These are phyloP conservation scores for Penicillium antarcticum DNA, from an alignment of 495 filamentous ascomycete genomes.

Conservation along the genomic window DNA sequence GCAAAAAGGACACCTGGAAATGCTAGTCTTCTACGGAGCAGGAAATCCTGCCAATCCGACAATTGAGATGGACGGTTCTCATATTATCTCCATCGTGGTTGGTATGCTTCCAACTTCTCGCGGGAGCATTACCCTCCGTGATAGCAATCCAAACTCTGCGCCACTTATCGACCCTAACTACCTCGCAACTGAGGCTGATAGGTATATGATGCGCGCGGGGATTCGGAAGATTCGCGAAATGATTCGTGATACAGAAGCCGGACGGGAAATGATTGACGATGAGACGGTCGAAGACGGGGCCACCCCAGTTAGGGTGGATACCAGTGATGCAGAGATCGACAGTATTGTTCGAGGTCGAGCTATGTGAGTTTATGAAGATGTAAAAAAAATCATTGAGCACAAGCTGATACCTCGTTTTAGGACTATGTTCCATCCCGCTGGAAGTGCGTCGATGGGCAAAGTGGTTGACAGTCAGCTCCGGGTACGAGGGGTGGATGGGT, in stretches of 20 bases:
- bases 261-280: not conserved
- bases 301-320: constrained; percentile 3
- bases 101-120: constrained; percentile 35
- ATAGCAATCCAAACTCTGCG: constrained; percentile 18
- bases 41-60: too few relatives aligned
- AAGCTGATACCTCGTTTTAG: constrained; percentile 22
- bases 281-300: constrained; percentile 19
- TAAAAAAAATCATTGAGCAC: too few relatives aligned
- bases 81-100: constrained; percentile 31
- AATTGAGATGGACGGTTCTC: constrained; percentile 28
- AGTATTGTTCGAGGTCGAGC: constrained; percentile 11
- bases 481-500: constrained; percentile 32
- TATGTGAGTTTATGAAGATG: not conserved
- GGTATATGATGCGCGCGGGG: constrained; percentile 19
- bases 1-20: too few relatives aligned
- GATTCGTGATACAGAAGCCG: constrained; percentile 15
- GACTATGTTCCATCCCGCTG: constrained; percentile 27
- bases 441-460: constrained; percentile 37
- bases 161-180: constrained; percentile 45
- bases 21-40: too few relatives aligned
- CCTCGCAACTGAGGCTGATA: constrained; percentile 34
- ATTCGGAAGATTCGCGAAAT: constrained; percentile 11
- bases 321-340: constrained; percentile 29
- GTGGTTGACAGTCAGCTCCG: constrained; percentile 37
- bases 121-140: constrained; percentile 38